A percentile compares a stretch with the other conserved stretches of the same genome.
These are phyloP conservation scores for Rhododendron simsii DNA, from an alignment of 148 eudicot species.

Conservation along the genomic window DNA sequence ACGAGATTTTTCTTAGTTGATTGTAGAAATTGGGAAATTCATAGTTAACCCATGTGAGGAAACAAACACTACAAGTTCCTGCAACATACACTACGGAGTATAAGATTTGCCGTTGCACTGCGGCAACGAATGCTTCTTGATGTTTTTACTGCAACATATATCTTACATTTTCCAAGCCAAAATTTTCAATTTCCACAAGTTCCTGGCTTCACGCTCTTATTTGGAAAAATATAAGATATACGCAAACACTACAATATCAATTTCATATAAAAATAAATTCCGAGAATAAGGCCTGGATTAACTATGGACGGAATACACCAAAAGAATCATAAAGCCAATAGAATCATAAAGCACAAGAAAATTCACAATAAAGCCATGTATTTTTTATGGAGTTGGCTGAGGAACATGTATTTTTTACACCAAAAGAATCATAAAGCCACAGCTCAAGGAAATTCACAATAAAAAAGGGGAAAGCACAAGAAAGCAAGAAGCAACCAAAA, in stretches of 20 bases:
- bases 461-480: background rate
- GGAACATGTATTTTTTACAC: background rate
- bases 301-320: background rate
- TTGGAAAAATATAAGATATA: background rate
- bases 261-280: background rate
- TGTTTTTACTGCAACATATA: too few relatives aligned
- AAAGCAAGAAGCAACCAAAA: background rate
- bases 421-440: background rate
- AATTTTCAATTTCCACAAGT: background rate
- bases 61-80: too few relatives aligned
- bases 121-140: too few relatives aligned
- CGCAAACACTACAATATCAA: background rate
- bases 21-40: background rate
- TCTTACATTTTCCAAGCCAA: background rate
- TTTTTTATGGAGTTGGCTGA: background rate
- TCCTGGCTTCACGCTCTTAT: background rate
- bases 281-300: background rate
- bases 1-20: background rate
- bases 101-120: too few relatives aligned
- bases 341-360: background rate
- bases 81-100: too few relatives aligned
- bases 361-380: background rate
- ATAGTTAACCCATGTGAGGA: background rate
- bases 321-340: background rate
- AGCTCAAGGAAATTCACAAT: background rate